Evolutionary conservation across 352 stramenopile genomes (phyloP).

Genomic region (Pythium brassicae): DNA sequence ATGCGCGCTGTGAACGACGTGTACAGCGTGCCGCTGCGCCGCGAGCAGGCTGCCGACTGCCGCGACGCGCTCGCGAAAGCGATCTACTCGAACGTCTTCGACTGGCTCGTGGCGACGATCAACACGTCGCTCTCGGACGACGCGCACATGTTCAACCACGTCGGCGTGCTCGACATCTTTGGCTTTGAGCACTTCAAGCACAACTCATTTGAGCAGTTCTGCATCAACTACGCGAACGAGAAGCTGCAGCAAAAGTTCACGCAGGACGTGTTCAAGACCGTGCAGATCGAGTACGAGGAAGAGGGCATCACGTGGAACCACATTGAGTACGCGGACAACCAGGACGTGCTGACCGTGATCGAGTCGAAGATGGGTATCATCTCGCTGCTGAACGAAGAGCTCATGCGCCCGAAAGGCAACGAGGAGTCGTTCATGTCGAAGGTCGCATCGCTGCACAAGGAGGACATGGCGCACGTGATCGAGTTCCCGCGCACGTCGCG

Average conservation of each 20-base stretch:
- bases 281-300: constrained; percentile 96
- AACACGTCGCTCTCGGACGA: constrained; percentile 87
- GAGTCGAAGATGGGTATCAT: constrained; percentile 88
- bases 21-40: constrained; percentile 41
- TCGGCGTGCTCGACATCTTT: constrained; percentile 98
- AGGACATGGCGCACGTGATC: constrained; percentile 80
- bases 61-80: constrained; percentile 92
- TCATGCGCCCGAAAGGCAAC: constrained; percentile 84
- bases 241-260: constrained; percentile 88
- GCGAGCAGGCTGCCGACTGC: constrained; percentile 74
- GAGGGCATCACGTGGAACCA: constrained; percentile 90
- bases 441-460: constrained; percentile 77
- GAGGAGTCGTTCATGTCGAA: constrained; percentile 86
- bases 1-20: constrained; percentile 77
- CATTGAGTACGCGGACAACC: constrained; percentile 90
- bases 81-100: constrained; percentile 92
- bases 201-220: constrained; percentile 88
- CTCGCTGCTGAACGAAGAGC: constrained; percentile 87
- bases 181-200: constrained; percentile 98
- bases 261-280: constrained; percentile 88
- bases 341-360: constrained; percentile 84
- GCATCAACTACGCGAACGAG: constrained; percentile 83
- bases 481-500: constrained; percentile 78
- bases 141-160: constrained; percentile 77
- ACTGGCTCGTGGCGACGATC: constrained; percentile 89